Percentiles rank a stretch among this genome's conserved stretches.
Conservation (phyloP, 345 rosid genomes). For the Salix udensis region DNA sequence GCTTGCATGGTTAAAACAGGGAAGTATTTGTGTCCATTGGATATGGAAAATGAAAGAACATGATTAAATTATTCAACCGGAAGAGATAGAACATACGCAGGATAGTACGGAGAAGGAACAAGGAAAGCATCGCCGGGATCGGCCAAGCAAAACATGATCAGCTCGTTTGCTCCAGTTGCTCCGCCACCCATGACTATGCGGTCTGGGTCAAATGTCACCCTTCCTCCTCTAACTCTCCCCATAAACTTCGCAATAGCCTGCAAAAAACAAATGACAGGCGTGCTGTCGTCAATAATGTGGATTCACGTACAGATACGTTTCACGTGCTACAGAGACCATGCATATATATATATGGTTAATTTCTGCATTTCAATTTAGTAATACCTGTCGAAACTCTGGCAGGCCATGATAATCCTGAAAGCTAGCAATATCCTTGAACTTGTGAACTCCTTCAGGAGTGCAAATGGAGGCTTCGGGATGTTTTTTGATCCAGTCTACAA, state of each 20-base stretch:
- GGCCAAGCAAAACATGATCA: conserved; percentile 76
- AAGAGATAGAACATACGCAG: conserved; percentile 47
- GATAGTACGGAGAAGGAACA: conserved; percentile 73
- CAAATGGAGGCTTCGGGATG: conserved; percentile 76
- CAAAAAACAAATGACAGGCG: not conserved
- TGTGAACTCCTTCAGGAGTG: conserved; percentile 52
- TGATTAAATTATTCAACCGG: not conserved
- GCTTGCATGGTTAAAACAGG: not conserved
- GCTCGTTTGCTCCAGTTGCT: conserved; percentile 85
- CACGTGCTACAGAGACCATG: too few relatives aligned
- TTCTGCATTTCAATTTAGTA: not conserved
- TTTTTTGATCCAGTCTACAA: conserved; percentile 56
- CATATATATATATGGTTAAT: too few relatives aligned
- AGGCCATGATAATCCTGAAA: conserved; percentile 91
- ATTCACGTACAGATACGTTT: too few relatives aligned
- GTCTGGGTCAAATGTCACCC: conserved; percentile 55
- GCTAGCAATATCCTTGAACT: conserved; percentile 58
- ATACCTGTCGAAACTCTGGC: conserved; percentile 60
- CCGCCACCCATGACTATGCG: conserved; percentile 85
- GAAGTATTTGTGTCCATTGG: too few relatives aligned
- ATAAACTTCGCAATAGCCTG: conserved; percentile 81
- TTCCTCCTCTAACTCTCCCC: conserved; percentile 61
- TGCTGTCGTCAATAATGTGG: too few relatives aligned
- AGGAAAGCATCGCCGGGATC: conserved; percentile 83
- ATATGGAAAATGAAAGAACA: too few relatives aligned